Evolutionary conservation across 805 yeast genomes (phyloP).

Genomic region (Saccharomycopsis javanensis): DNA sequence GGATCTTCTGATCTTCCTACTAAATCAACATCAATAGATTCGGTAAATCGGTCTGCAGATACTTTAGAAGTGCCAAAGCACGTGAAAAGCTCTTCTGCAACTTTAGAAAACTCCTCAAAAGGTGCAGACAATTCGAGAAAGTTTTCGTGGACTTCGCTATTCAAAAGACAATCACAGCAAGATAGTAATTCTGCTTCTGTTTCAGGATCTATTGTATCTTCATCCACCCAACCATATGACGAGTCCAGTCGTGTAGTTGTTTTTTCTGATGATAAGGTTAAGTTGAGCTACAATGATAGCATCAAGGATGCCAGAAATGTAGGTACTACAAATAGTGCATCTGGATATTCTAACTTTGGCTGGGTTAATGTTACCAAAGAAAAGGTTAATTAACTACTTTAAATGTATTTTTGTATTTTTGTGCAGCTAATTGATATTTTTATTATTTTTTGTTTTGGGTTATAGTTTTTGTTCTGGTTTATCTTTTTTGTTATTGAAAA

Average conservation of each 20-base stretch:
- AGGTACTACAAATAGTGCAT: neutral
- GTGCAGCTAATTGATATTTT: neutral
- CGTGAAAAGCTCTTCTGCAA: neutral
- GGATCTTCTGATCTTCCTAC: too few species aligned
- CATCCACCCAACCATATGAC: neutral
- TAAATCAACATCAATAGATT: neutral
- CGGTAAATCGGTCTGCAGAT: neutral
- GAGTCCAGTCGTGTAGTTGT: neutral
- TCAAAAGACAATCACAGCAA: neutral
- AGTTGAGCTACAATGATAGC: neutral
- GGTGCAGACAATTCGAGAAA: neutral
- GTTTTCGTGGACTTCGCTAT: neutral
- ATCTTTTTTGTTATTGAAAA: too few species aligned
- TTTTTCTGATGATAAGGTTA: neutral
- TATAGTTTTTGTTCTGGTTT: too few species aligned
- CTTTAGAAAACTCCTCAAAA: neutral
- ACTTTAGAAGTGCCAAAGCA: neutral
- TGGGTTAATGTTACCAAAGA: conserved; percentile 17
- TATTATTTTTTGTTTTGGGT: neutral
- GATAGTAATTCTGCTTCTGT: neutral
- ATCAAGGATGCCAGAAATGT: neutral
- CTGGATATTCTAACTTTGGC: conserved; percentile 5
- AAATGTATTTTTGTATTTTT: neutral
- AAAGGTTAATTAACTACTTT: conserved; percentile 1
- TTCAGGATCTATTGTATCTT: neutral